Evolutionary conservation across 2,329 filamentous ascomycete genomes (phyloP).

Genomic region (Torrubiellomyces zombiae): DNA sequence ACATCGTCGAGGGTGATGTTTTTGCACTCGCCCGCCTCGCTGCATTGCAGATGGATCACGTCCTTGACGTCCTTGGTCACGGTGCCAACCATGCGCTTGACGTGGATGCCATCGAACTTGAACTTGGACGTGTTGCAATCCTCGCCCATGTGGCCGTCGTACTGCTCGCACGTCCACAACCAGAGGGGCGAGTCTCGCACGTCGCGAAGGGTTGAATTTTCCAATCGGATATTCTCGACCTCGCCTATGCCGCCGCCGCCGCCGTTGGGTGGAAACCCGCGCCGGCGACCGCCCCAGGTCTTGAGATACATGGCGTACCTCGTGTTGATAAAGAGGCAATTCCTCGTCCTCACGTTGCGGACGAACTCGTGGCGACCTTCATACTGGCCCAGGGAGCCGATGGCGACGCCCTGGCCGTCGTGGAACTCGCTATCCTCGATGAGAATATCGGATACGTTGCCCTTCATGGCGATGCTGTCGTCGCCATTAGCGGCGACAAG

Average conservation of each 20-base stretch:
- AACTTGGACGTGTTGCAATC: slow-evolving; percentile 18
- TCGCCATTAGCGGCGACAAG: slow-evolving; percentile 33
- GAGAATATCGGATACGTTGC: slow-evolving; percentile 36
- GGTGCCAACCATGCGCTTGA: slow-evolving; percentile 13
- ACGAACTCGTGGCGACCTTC: slow-evolving; percentile 28
- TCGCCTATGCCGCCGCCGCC: slow-evolving; percentile 37
- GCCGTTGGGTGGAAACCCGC: slow-evolving; percentile 38
- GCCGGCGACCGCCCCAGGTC: slow-evolving; percentile 37
- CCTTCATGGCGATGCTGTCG: slow-evolving; percentile 36
- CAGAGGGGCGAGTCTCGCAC: slow-evolving; percentile 15
- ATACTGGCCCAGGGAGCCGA: slow-evolving; percentile 42
- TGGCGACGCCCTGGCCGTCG: slow-evolving; percentile 33
- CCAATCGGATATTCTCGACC: slow-evolving; percentile 14
- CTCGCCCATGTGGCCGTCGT: slow-evolving; percentile 15
- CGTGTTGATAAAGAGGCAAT: slow-evolving; percentile 28
- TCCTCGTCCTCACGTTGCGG: slow-evolving; percentile 28
- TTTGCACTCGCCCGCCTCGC: slow-evolving; percentile 14
- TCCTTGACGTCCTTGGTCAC: slow-evolving; percentile 9
- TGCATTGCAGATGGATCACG: slow-evolving; percentile 15
- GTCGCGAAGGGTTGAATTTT: slow-evolving; percentile 13
- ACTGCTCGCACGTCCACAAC: slow-evolving; percentile 19
- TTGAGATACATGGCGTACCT: slow-evolving; percentile 36
- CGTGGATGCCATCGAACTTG: slow-evolving; percentile 13
- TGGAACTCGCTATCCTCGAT: slow-evolving; percentile 31
- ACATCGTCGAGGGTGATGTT: slow-evolving; percentile 12